A percentile compares a stretch with the other conserved stretches of the same genome.
Evolutionary conservation across 2,329 filamentous ascomycete genomes (phyloP).

Genomic region (Alternaria arborescens): DNA sequence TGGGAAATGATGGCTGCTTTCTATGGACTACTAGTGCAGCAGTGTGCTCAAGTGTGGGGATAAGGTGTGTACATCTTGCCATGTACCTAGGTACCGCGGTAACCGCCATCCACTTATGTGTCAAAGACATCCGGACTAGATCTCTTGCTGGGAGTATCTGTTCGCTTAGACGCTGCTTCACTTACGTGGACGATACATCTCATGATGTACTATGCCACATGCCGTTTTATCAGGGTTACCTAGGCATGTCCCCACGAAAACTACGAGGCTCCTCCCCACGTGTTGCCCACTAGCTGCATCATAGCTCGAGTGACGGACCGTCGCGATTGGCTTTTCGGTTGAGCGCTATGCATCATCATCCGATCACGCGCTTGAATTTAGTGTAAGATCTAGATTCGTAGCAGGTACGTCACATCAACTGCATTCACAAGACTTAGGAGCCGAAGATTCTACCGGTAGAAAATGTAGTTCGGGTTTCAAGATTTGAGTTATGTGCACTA

Average conservation of each 20-base stretch:
- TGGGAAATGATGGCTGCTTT: not conserved
- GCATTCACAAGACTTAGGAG: not conserved
- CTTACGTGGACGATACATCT: not conserved
- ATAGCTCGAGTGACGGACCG: slow-evolving; percentile 3
- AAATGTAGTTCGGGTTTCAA: not conserved
- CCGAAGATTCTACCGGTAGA: not conserved
- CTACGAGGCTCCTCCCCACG: slow-evolving; percentile 2
- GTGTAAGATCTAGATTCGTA: not conserved
- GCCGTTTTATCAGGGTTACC: not conserved
- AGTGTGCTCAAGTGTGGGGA: not conserved
- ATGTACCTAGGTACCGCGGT: not conserved
- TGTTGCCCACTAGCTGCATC: slow-evolving; percentile 8
- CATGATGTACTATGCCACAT: not conserved
- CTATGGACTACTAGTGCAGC: not conserved
- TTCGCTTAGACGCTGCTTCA: not conserved
- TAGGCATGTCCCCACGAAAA: not conserved
- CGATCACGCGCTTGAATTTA: not conserved
- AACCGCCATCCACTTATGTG: slow-evolving; percentile 1
- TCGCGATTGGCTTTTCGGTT: slow-evolving; percentile 7
- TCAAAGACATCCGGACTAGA: not conserved
- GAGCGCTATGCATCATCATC: slow-evolving; percentile 4
- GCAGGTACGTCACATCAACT: not conserved
- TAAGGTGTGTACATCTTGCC: not conserved
- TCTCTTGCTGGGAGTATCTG: not conserved
- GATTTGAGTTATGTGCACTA: not conserved